Conservation (phyloP, 441 rosid species). For the Erodium trifolium region DNA sequence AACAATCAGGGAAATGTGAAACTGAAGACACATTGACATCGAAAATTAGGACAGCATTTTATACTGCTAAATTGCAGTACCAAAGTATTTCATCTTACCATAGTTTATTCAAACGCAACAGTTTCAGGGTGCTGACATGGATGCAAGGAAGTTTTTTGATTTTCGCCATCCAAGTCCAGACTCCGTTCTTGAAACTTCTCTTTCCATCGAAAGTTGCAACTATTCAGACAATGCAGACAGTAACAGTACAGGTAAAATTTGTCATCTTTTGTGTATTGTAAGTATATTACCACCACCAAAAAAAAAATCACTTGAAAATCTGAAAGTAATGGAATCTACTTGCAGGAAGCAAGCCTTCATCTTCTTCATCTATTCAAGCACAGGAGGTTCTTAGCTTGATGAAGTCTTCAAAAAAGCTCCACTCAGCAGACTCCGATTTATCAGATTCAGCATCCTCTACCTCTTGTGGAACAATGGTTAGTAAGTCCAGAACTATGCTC, state of each 20-base stretch:
- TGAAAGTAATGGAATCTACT: neutral
- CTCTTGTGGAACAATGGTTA: conserved; percentile 28
- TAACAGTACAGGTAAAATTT: conserved; percentile 32
- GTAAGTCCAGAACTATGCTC: conserved; percentile 10
- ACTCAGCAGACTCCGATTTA: conserved; percentile 37
- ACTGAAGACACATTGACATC: no score
- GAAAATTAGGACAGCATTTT: no score
- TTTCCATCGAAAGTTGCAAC: conserved; percentile 57
- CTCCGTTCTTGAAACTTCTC: conserved; percentile 53
- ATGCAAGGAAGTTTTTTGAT: conserved; percentile 29
- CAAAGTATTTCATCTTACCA: neutral
- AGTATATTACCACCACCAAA: no score
- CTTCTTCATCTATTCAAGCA: conserved; percentile 42
- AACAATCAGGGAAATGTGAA: no score
- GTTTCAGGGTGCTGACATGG: conserved; percentile 44
- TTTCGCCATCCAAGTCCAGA: conserved; percentile 58
- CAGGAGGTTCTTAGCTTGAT: conserved; percentile 32
- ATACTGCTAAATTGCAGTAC: neutral
- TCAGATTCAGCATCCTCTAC: conserved; percentile 69
- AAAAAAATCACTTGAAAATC: neutral
- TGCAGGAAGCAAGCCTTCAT: conserved; percentile 43
- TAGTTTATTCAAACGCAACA: conserved; percentile 11
- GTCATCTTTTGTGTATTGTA: neutral
- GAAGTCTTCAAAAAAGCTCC: conserved; percentile 32
- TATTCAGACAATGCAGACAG: conserved; percentile 55